A percentile compares a stretch with the other conserved stretches of the same genome.
These are phyloP conservation scores for Noccaea bulbosa DNA, from an alignment of 345 rosid species.

Conservation along the genomic window DNA sequence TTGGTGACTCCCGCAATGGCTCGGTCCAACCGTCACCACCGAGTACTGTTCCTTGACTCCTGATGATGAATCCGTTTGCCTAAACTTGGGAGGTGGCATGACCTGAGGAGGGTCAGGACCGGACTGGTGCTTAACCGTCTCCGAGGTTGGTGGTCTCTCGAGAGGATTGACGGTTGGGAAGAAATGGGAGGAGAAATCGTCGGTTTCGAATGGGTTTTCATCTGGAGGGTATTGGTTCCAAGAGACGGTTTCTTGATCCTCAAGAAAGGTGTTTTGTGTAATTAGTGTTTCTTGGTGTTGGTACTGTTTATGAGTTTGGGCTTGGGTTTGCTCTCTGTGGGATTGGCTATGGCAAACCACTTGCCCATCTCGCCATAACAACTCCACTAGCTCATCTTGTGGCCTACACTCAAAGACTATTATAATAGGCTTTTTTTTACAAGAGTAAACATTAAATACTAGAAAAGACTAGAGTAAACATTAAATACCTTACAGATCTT, in stretches of 20 bases:
- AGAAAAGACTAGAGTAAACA: conserved; percentile 7
- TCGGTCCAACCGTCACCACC: conserved; percentile 63
- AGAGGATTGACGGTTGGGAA: conserved; percentile 38
- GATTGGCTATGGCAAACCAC: conserved; percentile 67
- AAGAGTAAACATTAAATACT: conserved; percentile 38
- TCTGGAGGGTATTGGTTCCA: conserved; percentile 69
- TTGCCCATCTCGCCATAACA: conserved; percentile 70
- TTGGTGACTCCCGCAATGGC: conserved; percentile 65
- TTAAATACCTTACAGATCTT: conserved; percentile 51
- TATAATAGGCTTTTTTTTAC: neutral
- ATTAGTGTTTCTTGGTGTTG: conserved; percentile 22
- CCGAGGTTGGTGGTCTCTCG: conserved; percentile 36
- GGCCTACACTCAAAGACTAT: conserved; percentile 46
- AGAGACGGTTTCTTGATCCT: conserved; percentile 63
- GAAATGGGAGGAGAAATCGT: conserved; percentile 57
- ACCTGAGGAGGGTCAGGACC: conserved; percentile 47
- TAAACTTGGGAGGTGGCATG: conserved; percentile 57
- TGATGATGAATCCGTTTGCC: conserved; percentile 41
- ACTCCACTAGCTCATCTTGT: conserved; percentile 66
- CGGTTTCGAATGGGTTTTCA: conserved; percentile 59
- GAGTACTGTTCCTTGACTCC: conserved; percentile 51
- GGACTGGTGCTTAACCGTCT: conserved; percentile 37
- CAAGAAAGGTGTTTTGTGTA: conserved; percentile 36
- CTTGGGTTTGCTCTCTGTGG: conserved; percentile 44
- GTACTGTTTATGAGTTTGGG: conserved; percentile 15